Evolutionary conservation across 345 rosid genomes (phyloP), one percentile per base, ranked within the genome.

Genomic region (Hibiscus tridactylites): DNA sequence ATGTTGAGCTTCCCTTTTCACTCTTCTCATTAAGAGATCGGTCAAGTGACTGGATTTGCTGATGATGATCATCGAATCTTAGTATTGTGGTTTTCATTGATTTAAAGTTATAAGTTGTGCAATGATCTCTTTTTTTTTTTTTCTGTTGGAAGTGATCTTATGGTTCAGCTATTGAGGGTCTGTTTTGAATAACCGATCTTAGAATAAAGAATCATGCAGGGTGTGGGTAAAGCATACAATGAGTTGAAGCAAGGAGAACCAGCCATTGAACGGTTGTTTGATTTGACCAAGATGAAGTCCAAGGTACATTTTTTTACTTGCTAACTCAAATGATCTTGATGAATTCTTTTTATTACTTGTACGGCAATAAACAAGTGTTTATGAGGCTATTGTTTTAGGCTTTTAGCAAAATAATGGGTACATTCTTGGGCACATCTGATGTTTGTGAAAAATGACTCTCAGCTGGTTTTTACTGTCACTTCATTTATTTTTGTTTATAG

Each of bases 221-320:
- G 83, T 83, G 77, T 90, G 24, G 98, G 95, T 71, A 88, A 94
- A 85, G 96, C 97, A 58, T 91, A 87, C 80, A 91, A 94, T 74
- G 98, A 91, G 75, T 82, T 91, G 86, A 94, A 94, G 87, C 95
- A 87, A 81, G 97, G 96, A 72, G 98, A 94, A 80, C 96, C 97
- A 39, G 95, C 96, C 1, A 82, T 94, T 62, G 91, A 90, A 78
- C 91, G 95, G 47, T 81, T 94, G 73, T 86, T 86, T 83, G 95
- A 85, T 74, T 80, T 91, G 77, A 74, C 90, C 71, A 81, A 74
- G 53, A 81, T 81, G 65, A 83, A 80, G 75, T 79, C 88, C 53
- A 84, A 90, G 96, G 98, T 90, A 79, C 62, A 15, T 33, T 44
- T 16, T 12, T 52, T 52, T 16, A 15, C 56, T 42, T 31, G 16